These are phyloP conservation scores for Ustanciosporium gigantosporum DNA, from an alignment of 1,284 basidiomycete species.

Conservation along the genomic window DNA sequence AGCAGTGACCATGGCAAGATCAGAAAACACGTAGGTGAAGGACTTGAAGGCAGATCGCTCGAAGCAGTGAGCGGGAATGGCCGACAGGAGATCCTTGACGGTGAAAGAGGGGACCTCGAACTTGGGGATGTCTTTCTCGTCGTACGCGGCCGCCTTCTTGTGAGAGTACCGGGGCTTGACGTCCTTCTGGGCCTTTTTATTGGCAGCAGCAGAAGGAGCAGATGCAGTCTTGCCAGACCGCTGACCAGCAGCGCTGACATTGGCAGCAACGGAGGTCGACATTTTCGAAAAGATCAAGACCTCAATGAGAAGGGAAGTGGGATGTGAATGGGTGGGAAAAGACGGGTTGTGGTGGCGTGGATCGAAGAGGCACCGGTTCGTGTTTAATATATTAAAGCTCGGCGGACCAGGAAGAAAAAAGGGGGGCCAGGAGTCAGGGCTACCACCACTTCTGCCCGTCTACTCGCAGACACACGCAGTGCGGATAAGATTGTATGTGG, in stretches of 20 bases:
- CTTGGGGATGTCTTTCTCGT: slow-evolving; percentile 55
- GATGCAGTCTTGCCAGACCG: slow-evolving; percentile 30
- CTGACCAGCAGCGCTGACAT: slow-evolving; percentile 43
- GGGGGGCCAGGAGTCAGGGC: too few relatives aligned
- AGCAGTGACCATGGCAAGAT: slow-evolving; percentile 72
- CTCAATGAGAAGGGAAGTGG: too few relatives aligned
- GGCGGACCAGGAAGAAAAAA: too few relatives aligned
- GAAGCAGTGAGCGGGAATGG: slow-evolving; percentile 89
- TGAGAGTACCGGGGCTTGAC: slow-evolving; percentile 46
- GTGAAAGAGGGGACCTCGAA: slow-evolving; percentile 78
- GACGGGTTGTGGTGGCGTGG: too few relatives aligned
- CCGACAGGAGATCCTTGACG: slow-evolving; percentile 81
- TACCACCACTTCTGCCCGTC: too few relatives aligned
- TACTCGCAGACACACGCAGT: too few relatives aligned
- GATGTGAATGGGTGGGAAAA: not conserved
- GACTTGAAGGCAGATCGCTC: slow-evolving; percentile 85
- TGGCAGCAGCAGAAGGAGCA: slow-evolving; percentile 5
- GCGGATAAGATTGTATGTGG: too few relatives aligned
- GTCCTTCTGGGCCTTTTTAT: slow-evolving; percentile 26
- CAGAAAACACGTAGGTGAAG: slow-evolving; percentile 79
- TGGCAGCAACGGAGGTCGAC: slow-evolving; percentile 42
- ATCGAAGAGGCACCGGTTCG: too few relatives aligned
- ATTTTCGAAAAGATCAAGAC: slow-evolving; percentile 14
- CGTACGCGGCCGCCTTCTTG: slow-evolving; percentile 49
- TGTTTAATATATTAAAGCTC: too few relatives aligned